Evolutionary conservation across 2,329 filamentous ascomycete species (phyloP), one percentile per base, ranked within the genome.

Genomic region (Dothistroma septosporum): DNA sequence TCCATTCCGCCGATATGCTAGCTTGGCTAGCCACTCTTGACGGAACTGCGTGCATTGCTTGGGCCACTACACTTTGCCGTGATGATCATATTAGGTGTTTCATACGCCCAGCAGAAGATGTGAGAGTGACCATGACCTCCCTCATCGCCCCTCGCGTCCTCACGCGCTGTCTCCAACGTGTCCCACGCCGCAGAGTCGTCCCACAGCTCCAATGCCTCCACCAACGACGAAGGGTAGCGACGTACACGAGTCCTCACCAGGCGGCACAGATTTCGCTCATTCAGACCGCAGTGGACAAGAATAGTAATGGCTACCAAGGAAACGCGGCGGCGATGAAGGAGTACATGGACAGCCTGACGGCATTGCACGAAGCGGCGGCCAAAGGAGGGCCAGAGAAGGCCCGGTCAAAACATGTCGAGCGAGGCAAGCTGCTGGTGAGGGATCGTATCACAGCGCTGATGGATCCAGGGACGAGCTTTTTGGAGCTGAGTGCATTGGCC

Each of bases 341-440:
- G 68, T 83, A 92, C 58, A 86, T 91, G 72, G 78, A 80, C 58
- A 83, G 83, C 21, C 82, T 97, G 70, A 83, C 87, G 61, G 79
- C 81, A 57, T 81, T 97, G 61, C 91, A 93, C 61, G 78, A 80
- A 52, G 85, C 82, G 66, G 71, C 68, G 9, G 85, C 91, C 55
- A 82, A 84, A 65, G 93, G 93, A 57, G 94, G 94, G 0, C 79
- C 90, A 0, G 83, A 87, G 60, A 94, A 94, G 75, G 90, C 93
- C 4, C 83, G 89, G 61, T 86, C 93, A 65, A 97, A 97, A 79
- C 93, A 97, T 73, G 77, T 95, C 22, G 85, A 87, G 35, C 83
- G 92, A 68, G 90, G 91, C 65, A 97, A 97, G 82, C 96, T 97
- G 92, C 83, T 99, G 59, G 91, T 92, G 2, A 82, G 94, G 66